A percentile compares a stretch with the other conserved stretches of the same genome.
Evolutionary conservation across 1,284 basidiomycete species (phyloP).

Genomic region (Irpex lacteus): DNA sequence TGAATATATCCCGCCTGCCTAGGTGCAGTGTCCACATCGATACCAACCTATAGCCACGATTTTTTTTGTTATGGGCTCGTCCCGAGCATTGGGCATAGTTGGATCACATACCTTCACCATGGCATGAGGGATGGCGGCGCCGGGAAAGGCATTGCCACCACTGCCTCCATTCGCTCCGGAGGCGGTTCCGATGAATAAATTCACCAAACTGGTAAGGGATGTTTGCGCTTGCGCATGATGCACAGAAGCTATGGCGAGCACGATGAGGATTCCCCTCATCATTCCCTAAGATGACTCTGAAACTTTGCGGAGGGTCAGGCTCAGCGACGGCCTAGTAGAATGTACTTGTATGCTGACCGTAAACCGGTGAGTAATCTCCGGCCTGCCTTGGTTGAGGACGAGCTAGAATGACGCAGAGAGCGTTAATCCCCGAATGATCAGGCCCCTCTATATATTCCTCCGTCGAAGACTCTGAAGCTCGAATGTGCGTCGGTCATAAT

Average conservation of each 20-base stretch:
- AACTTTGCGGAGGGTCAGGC: too few relatives aligned
- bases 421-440: too few relatives aligned
- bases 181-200: slow-evolving; percentile 48
- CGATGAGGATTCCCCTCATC: not conserved
- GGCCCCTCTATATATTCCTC: too few relatives aligned
- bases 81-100: not conserved
- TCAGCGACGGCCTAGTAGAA: too few relatives aligned
- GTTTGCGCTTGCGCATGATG: not conserved
- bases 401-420: too few relatives aligned
- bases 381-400: too few relatives aligned
- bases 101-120: slow-evolving; percentile 42
- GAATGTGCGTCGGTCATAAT: too few relatives aligned
- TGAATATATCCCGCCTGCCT: slow-evolving; percentile 44
- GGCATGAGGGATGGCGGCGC: slow-evolving; percentile 48
- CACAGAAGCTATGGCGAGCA: not conserved
- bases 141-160: slow-evolving; percentile 49
- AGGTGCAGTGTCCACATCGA: slow-evolving; percentile 45
- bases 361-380: too few relatives aligned
- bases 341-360: too few relatives aligned
- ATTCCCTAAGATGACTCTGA: not conserved
- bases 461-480: too few relatives aligned
- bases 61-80: not conserved
- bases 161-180: slow-evolving; percentile 44
- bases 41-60: slow-evolving; percentile 37
- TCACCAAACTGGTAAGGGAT: slow-evolving; percentile 38